phyloP scores from a whole-genome alignment of 768 basidiomycete species.

The Butyriboletus loyo region DNA sequence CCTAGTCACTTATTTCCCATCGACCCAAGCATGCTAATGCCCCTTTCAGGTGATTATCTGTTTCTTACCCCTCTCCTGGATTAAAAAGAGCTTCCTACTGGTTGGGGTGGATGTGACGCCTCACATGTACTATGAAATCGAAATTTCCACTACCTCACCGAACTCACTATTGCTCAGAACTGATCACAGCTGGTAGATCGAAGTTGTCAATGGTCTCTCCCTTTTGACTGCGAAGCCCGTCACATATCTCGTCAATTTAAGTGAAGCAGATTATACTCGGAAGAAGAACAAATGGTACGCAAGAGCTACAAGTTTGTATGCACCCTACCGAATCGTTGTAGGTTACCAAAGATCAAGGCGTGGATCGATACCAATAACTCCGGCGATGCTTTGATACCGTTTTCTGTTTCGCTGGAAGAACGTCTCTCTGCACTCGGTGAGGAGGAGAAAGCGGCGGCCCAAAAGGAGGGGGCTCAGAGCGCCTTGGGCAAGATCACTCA shows the following conservation, averaged over 20 bases:
- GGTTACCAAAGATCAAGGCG: slow-evolving; percentile 93
- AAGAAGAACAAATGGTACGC: slow-evolving; percentile 98
- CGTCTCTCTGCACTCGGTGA: slow-evolving; percentile 60
- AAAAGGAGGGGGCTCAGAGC: slow-evolving; percentile 72
- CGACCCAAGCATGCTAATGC: slow-evolving; percentile 5
- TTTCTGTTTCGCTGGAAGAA: slow-evolving; percentile 95
- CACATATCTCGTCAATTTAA: slow-evolving; percentile 96
- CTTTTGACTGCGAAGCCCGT: slow-evolving; percentile 96
- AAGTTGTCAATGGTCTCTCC: slow-evolving; percentile 83
- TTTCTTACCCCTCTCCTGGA: slow-evolving; percentile 18
- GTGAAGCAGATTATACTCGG: slow-evolving; percentile 89
- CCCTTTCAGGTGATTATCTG: slow-evolving; percentile 21
- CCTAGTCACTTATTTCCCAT: neutral
- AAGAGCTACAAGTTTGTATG: neutral
- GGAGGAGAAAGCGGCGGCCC: slow-evolving; percentile 76
- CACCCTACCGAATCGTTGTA: slow-evolving; percentile 24
- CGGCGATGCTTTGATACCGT: slow-evolving; percentile 93
- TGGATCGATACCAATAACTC: slow-evolving; percentile 98
- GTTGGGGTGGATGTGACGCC: slow-evolving; percentile 83
- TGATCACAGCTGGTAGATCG: slow-evolving; percentile 54
- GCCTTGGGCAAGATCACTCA: slow-evolving; percentile 92
- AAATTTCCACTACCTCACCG: neutral
- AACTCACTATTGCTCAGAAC: slow-evolving; percentile 3
- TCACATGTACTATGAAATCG: slow-evolving; percentile 39
- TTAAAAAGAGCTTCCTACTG: slow-evolving; percentile 70